Evolutionary conservation across 2,329 filamentous ascomycete species (phyloP).

Genomic region (Gnomoniopsis smithogilvyi): DNA sequence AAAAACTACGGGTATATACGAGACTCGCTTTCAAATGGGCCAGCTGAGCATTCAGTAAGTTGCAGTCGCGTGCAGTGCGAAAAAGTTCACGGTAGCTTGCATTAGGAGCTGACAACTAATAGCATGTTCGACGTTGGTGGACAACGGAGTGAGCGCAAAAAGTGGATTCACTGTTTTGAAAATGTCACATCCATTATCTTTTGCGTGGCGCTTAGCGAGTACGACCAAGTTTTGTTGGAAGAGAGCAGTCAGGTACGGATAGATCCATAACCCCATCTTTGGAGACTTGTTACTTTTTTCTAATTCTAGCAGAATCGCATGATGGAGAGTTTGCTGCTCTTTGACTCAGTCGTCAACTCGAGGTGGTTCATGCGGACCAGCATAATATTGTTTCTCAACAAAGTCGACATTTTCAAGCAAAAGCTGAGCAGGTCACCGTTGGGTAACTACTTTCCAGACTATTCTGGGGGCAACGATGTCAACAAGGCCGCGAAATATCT

Average conservation of each 20-base stretch:
- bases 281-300: neutral
- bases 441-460: constrained; percentile 95
- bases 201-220: constrained; percentile 96
- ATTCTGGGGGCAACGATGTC: constrained; percentile 95
- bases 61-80: neutral
- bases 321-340: constrained; percentile 96
- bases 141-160: constrained; percentile 95
- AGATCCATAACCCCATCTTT: neutral
- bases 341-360: constrained; percentile 98
- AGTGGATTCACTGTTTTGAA: constrained; percentile 99
- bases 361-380: constrained; percentile 99
- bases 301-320: constrained; percentile 75
- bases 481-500: constrained; percentile 98
- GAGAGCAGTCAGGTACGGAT: constrained; percentile 86
- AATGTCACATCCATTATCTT: constrained; percentile 99
- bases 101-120: constrained; percentile 22
- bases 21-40: constrained; percentile 97
- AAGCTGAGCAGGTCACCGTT: constrained; percentile 88
- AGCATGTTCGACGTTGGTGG: constrained; percentile 99
- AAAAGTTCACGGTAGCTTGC: neutral
- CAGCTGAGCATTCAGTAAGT: constrained; percentile 97
- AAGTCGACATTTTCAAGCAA: constrained; percentile 96
- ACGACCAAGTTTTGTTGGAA: constrained; percentile 94
- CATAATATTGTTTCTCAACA: constrained; percentile 98
- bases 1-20: constrained; percentile 98